Evolutionary conservation across 495 filamentous ascomycete genomes (phyloP), one percentile per base, ranked within the genome.

Genomic region (Lasiosphaeriaceae sp.): DNA sequence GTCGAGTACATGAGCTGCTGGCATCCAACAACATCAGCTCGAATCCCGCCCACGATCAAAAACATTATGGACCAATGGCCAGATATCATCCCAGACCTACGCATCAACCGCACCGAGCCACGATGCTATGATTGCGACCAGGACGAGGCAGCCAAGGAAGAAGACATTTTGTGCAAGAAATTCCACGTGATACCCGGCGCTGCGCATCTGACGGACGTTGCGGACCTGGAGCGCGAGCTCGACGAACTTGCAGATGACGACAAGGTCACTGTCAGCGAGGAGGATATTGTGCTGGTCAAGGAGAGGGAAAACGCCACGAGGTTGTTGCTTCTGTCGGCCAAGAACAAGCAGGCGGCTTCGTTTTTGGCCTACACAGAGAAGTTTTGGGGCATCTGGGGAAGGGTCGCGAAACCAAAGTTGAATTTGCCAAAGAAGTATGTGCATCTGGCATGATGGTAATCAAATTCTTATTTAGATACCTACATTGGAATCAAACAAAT

Each of bases 41-140:
- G 65, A 22, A 66, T 74, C 9, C 76, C 70, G n/a, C 49, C 23
- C 0, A 65, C 66, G 0, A 50, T 76, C 12, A 60, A 70, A 50
- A 66, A 62, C 6, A 39, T 80, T 0, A 67, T 64, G 35, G 61
- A 71, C 21, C 65, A 72, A 9, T 65, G 26, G 24, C 59, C 56
- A 0, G 23, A 37, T 11, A 47, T 69, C 14, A 43, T 46, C 12
- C 51, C 55, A 14, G 54, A 59, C 24, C 34, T 45, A 3, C 22
- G 9, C 2, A 45, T 70, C 54, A 49, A 65, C 52, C 67, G 60
- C 14, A 39, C 26, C 0, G 46, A 54, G 12, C 48, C 50, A 20
- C 59, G 62, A 12, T 70, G 67, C 50, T 46, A 39, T n/a, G 47
- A 56, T 17, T 70, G 67, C 55, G 60, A 70, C 47, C 50, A 22